Conservation (phyloP, 257 asterid genomes). For the Solanum clarkiae region DNA sequence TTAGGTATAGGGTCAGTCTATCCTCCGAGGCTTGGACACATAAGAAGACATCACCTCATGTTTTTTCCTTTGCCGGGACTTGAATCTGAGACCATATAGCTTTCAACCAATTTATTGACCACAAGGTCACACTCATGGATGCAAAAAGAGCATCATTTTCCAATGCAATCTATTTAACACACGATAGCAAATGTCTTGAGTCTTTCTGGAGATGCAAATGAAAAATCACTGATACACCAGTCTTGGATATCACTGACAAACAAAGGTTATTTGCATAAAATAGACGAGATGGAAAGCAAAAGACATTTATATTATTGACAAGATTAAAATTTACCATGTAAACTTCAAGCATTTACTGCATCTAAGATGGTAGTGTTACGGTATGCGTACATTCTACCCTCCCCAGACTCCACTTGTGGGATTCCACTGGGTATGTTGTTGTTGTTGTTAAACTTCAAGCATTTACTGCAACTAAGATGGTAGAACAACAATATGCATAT, state of each 20-base stretch:
- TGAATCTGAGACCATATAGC: not conserved
- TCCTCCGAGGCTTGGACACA: not conserved
- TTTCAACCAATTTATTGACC: not conserved
- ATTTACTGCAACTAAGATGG: not conserved
- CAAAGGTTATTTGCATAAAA: not conserved
- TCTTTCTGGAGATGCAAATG: not conserved
- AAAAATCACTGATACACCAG: not conserved
- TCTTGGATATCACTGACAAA: not conserved
- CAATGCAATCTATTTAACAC: not conserved
- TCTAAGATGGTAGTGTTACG: not conserved
- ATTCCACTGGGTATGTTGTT: too few relatives aligned
- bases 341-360: not conserved
- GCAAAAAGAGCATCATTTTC: not conserved
- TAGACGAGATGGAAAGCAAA: not conserved
- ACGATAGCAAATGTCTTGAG: not conserved
- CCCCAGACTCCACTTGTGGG: too few relatives aligned
- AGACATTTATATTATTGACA: not conserved
- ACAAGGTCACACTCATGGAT: not conserved
- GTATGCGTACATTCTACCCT: too few relatives aligned
- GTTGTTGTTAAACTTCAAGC: not conserved
- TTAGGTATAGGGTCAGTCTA: not conserved
- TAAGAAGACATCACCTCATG: not conserved
- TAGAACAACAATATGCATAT: not conserved
- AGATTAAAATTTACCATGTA: not conserved
- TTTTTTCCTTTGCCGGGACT: not conserved